Base-by-base conservation (phyloP, 164 flowering plant species). In the Stephania yunnanensis region DNA sequence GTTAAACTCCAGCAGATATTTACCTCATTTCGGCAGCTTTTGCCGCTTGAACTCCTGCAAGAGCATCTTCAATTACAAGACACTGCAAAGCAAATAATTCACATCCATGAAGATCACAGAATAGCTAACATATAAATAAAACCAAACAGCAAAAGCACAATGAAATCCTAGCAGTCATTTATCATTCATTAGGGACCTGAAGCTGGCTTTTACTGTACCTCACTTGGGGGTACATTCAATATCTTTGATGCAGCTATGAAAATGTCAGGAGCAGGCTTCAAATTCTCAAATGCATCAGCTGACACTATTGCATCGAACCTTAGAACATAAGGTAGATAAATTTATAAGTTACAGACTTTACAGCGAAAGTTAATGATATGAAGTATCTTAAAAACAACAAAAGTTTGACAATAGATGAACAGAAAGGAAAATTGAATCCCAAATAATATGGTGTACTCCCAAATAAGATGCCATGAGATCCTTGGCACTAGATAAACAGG, bases 291-390 rank as follows among this genome's bases (percentile, higher is more conserved):
- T 72, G 95, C 93, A 89, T 95, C 99, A 69, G 98, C 99, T 71
- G 99, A 93, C 74, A 93, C 96, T 82, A 93, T 88, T 20, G 94
- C 96, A 81, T 95, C 99, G 80, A 95, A 95, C 91, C 99, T 95
- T 90, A 66, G 61, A 67, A 79, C 58, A 73, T 6, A 71, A 67
- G 53, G 67, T 58, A 63, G 9, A 74, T n/a, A 84, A 71, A 70
- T 76, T 19, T 19, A 50, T 75, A 66, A 78, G 25, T 22, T 63
- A 46, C 46, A 63, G 20, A 66, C 74, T 17, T 42, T 63, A 46
- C 58, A 48, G 20, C 9, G 30, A 69, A 71, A 29, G 53, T 64
- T 31, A 29, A 63, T 15, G 63, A n/a, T 31, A 10, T 36, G 68
- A 13, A 61, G 58, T 25, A 58, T 36, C 42, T 36, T 36, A 4